A percentile compares a stretch with the other conserved stretches of the same genome.
Conservation (phyloP, 2,329 filamentous ascomycete species). For the Aspergillus sp. region DNA sequence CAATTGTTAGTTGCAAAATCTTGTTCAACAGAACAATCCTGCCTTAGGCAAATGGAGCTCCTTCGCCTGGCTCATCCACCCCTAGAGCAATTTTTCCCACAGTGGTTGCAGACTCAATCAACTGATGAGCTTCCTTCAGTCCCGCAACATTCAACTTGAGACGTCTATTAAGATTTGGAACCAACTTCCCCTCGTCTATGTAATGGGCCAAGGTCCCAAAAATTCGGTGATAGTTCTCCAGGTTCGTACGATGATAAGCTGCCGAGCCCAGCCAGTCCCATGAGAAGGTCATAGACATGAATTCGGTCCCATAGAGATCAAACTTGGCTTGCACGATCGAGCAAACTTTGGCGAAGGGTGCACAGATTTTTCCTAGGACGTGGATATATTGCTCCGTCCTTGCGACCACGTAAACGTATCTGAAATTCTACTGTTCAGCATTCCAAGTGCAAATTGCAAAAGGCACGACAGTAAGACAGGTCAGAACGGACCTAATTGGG, state of each 20-base stretch:
- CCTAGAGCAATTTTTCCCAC: constrained; percentile 18
- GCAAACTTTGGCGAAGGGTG: constrained; percentile 52
- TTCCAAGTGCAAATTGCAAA: neutral
- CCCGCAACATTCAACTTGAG: constrained; percentile 39
- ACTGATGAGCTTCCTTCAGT: constrained; percentile 45
- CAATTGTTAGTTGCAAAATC: too few species aligned
- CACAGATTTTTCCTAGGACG: constrained; percentile 44
- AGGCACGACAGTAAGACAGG: too few species aligned
- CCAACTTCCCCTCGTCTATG: neutral
- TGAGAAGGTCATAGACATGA: constrained; percentile 49
- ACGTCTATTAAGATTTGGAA: neutral
- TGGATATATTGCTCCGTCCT: constrained; percentile 48
- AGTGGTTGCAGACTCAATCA: constrained; percentile 45
- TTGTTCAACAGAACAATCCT: too few species aligned
- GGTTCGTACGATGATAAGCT: constrained; percentile 44
- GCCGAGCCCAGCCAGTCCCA: constrained; percentile 51
- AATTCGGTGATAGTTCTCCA: constrained; percentile 47
- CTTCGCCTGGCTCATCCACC: too few species aligned
- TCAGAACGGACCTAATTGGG: constrained; percentile 28
- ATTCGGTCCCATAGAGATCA: constrained; percentile 52
- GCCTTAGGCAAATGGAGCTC: too few species aligned
- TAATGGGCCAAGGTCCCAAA: constrained; percentile 39
- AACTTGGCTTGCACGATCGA: constrained; percentile 51
- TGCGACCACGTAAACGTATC: constrained; percentile 50
- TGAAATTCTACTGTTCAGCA: neutral